Conservation (phyloP, 495 filamentous ascomycete genomes). For the Neurospora sp. region DNA sequence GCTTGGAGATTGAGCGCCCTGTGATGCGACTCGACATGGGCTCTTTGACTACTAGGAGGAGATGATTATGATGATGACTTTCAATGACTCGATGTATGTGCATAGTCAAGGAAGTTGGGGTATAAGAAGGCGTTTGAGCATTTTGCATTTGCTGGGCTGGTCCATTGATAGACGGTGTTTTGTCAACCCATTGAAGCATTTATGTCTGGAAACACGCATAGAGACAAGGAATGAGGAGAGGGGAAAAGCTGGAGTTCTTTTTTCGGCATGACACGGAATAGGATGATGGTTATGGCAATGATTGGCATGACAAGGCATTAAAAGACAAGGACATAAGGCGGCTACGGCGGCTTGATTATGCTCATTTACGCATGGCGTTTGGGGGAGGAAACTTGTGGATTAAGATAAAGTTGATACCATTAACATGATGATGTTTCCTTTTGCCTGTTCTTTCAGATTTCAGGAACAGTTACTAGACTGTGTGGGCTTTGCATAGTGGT, state of each 20-base stretch:
- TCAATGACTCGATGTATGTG: background rate
- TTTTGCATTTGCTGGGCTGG: background rate
- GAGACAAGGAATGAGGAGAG: background rate
- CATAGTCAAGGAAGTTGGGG: background rate
- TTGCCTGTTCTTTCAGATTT: background rate
- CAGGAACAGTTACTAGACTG: background rate
- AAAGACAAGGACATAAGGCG: background rate
- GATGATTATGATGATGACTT: background rate
- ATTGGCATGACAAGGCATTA: background rate
- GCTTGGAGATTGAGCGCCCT: constrained; percentile 36
- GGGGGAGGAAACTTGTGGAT: background rate
- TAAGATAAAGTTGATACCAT: background rate
- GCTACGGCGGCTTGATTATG: background rate
- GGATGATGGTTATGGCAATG: background rate
- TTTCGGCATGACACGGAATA: background rate
- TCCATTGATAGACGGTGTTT: background rate
- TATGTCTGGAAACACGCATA: background rate
- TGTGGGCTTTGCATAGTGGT: background rate
- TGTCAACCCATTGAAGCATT: background rate
- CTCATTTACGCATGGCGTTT: background rate
- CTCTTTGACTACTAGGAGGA: background rate
- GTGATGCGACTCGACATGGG: constrained; percentile 26
- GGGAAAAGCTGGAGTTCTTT: background rate
- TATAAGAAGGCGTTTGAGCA: background rate
- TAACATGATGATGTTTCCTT: background rate